These are phyloP conservation scores for Sanguinoderma infundibulare DNA, from an alignment of 1,284 basidiomycete genomes.

Conservation along the genomic window DNA sequence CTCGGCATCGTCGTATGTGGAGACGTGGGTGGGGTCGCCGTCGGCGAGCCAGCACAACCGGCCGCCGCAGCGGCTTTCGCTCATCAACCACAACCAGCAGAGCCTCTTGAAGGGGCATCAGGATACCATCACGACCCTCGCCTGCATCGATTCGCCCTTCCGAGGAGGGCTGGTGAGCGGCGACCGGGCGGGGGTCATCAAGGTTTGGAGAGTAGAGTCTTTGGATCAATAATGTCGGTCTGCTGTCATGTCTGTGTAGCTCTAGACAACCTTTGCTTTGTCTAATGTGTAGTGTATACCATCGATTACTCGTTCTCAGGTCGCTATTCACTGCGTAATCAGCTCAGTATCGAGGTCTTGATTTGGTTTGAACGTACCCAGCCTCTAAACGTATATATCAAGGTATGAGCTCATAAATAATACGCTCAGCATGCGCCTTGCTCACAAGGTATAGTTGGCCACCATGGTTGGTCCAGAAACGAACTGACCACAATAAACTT, in stretches of 20 bases:
- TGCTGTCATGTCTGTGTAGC: conserved; percentile 1
- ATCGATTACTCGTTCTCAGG: not conserved
- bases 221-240: conserved; percentile 36
- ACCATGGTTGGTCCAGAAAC: too few species aligned
- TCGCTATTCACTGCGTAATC: too few species aligned
- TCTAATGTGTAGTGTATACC: not conserved
- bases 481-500: too few species aligned
- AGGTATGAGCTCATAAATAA: too few species aligned
- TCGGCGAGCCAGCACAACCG: conserved; percentile 58
- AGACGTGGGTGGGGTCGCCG: conserved; percentile 63
- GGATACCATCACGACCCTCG: conserved; percentile 82
- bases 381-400: too few species aligned
- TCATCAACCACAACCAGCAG: conserved; percentile 82
- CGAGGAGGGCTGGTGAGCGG: conserved; percentile 86
- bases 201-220: conserved; percentile 79
- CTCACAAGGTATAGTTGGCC: too few species aligned
- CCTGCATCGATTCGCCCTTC: conserved; percentile 87
- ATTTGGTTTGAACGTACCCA: too few species aligned
- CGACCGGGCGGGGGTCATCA: conserved; percentile 80
- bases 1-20: conserved; percentile 56
- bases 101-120: conserved; percentile 79
- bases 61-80: conserved; percentile 72
- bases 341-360: too few species aligned
- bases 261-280: conserved; percentile 1
- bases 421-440: too few species aligned